Evolutionary conservation across 495 filamentous ascomycete species (phyloP), one percentile per base, ranked within the genome.

Genomic region (Trichoderma virens): DNA sequence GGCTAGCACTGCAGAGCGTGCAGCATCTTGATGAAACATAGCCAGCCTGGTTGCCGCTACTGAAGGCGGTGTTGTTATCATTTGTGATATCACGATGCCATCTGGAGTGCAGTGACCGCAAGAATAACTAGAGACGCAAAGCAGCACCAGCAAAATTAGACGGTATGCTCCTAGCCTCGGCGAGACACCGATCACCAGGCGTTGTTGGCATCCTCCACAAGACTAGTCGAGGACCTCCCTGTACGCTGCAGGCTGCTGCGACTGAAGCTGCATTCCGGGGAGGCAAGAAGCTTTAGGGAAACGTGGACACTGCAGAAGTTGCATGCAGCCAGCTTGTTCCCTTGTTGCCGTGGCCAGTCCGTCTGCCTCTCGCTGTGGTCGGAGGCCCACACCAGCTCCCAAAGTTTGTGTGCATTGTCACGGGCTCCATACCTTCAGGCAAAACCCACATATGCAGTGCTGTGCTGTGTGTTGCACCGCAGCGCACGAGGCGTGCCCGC

Each of bases 111-210:
- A 28, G 51, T 56, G 51, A 56, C 51, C 51, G 51, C 51, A 56
- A 56, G 51, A 56, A 56, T 56, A 56, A 56, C 51, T 56, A 56
- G 51, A 27, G 51, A 56, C 27, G 25, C 23, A 27, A 56, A n/a
- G 51, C 51, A 56, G 25, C 23, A 56, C 51, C 51, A 56, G 51
- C 51, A 56, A 56, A 56, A 56, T 56, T 56, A 56, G 51, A 56
- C 51, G 51, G 51, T 56, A 56, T 56, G 51, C 7, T 56, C 27
- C 11, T 30, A 30, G 51, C 51, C 51, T 56, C 51, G 51, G 51
- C 51, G 51, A 56, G 51, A 56, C 51, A 56, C 45, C 45, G 45
- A 51, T 51, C 45, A 23, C 6, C 5, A 43, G 11, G 45, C 16
- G 41, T 7, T 51, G 45, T n/a, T 25, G 20, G 45, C 51, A 56